Evolutionary conservation across 768 basidiomycete genomes (phyloP).

Genomic region (Boletus sp.): DNA sequence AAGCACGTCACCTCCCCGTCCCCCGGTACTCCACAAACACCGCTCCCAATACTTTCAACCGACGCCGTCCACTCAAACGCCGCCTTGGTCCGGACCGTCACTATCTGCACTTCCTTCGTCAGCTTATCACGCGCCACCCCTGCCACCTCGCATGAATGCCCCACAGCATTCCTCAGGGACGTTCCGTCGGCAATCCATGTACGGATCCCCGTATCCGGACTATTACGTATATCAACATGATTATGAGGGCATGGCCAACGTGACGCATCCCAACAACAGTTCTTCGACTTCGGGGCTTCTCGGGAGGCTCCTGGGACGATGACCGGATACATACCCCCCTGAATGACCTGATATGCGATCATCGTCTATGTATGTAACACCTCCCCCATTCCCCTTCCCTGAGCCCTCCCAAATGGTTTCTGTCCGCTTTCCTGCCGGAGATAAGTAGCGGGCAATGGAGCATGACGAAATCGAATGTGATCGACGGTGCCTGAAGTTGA

Average conservation of each 20-base stretch:
- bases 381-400: neutral
- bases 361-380: neutral
- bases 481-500: no score
- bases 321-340: neutral
- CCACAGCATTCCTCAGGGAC: neutral
- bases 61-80: constrained; percentile 35
- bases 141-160: constrained; percentile 5
- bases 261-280: neutral
- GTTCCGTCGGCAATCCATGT: constrained; percentile 18
- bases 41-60: constrained; percentile 20
- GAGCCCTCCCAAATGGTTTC: no score
- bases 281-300: constrained; percentile 16
- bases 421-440: no score
- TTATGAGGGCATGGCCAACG: neutral
- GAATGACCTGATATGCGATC: neutral
- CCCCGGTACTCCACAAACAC: constrained; percentile 8
- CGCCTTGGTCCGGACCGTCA: constrained; percentile 7
- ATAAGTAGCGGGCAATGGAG: neutral
- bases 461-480: neutral
- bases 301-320: constrained; percentile 24
- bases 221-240: neutral
- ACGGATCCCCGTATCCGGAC: constrained; percentile 11
- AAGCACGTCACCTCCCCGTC: constrained; percentile 13
- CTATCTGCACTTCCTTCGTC: neutral
- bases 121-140: neutral